phyloP scores from a whole-genome alignment of 345 rosid genomes.

The Chamaenerion angustifolium region DNA sequence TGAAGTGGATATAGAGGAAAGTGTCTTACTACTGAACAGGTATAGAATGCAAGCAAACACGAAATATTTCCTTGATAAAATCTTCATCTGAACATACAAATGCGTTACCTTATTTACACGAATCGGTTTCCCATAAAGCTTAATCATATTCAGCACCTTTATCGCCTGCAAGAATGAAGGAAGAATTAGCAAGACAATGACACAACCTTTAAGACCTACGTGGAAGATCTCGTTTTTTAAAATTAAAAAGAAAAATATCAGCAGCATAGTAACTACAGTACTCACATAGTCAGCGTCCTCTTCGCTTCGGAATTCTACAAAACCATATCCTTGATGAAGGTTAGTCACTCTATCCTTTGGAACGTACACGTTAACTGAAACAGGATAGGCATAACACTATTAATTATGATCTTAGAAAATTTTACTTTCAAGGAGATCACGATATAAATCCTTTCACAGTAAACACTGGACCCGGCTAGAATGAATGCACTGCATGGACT shows the following conservation, averaged over 20 bases:
- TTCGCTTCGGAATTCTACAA: constrained; percentile 83
- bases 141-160: constrained; percentile 95
- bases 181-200: neutral
- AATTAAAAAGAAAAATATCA: neutral
- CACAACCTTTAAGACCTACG: neutral
- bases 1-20: constrained; percentile 10
- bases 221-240: neutral
- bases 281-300: constrained; percentile 97
- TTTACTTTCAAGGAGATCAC: too few relatives aligned
- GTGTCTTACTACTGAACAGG: neutral
- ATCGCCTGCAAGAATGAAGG: constrained; percentile 45
- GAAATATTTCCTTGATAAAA: neutral
- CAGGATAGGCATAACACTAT: neutral
- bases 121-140: constrained; percentile 87
- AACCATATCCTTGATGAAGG: constrained; percentile 87
- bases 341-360: constrained; percentile 96
- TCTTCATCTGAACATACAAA: neutral
- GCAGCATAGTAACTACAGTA: neutral
- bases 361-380: constrained; percentile 80
- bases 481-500: too few relatives aligned
- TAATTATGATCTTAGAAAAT: too few relatives aligned
- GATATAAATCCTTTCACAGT: too few relatives aligned
- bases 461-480: too few relatives aligned
- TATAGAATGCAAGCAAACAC: neutral
- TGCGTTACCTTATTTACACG: constrained; percentile 85